Conservation (phyloP, 305 asterid genomes). For the Fraxinus baroniana region DNA sequence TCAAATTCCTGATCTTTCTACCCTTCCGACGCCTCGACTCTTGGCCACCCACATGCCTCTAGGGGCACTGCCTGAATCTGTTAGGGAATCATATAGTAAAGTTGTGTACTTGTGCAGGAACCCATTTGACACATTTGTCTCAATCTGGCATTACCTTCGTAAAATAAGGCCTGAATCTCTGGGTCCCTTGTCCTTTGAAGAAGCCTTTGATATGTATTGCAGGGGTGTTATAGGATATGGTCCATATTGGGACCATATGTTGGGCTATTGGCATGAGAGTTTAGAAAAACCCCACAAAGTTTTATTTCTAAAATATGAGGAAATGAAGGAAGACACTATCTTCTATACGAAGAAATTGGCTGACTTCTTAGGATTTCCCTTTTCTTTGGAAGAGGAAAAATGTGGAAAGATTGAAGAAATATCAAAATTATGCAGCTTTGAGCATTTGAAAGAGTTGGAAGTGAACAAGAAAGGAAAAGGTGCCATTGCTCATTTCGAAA, state of each 20-base stretch:
- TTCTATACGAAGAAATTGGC: slow-evolving; percentile 34
- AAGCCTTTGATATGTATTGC: slow-evolving; percentile 38
- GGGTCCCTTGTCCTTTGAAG: slow-evolving; percentile 30
- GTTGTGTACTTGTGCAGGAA: slow-evolving; percentile 41
- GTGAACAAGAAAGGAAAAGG: slow-evolving; percentile 46
- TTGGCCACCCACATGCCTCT: slow-evolving; percentile 43
- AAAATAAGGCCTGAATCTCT: slow-evolving; percentile 28
- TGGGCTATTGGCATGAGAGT: slow-evolving; percentile 45
- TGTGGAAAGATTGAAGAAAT: slow-evolving; percentile 37
- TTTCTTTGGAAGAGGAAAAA: slow-evolving; percentile 31
- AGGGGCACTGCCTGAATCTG: slow-evolving; percentile 28
- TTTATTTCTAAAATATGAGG: slow-evolving; percentile 47
- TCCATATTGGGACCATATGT: slow-evolving; percentile 58
- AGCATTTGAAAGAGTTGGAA: slow-evolving; percentile 36
- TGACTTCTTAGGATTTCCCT: slow-evolving; percentile 43
- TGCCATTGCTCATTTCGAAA: slow-evolving; percentile 36
- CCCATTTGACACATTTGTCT: slow-evolving; percentile 47
- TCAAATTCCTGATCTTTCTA: slow-evolving; percentile 28
- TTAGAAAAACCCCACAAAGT: slow-evolving; percentile 34
- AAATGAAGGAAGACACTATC: slow-evolving; percentile 31
- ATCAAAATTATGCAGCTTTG: slow-evolving; percentile 40
- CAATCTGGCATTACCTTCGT: slow-evolving; percentile 36
- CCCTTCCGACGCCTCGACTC: slow-evolving; percentile 29
- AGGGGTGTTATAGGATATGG: slow-evolving; percentile 42
- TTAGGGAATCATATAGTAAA: slow-evolving; percentile 27